Percentiles rank a stretch among this genome's conserved stretches.
Conservation (phyloP, 176 grass and related monocot species). For the Metroxylon sagu region DNA sequence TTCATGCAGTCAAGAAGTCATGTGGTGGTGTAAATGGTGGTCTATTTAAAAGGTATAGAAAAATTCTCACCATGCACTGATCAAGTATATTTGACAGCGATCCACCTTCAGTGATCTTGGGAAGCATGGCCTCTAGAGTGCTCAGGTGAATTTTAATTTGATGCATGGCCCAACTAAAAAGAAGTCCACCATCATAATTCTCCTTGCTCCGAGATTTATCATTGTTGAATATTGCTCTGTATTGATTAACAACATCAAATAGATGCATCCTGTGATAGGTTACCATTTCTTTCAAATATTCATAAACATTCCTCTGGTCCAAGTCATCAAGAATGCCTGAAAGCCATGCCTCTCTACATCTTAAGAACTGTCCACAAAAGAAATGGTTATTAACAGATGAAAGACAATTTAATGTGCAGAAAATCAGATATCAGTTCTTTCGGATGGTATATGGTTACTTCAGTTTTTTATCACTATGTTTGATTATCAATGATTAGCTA, state of each 20-base stretch:
- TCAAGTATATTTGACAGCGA: constrained; percentile 85
- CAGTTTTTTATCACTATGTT: too few relatives aligned
- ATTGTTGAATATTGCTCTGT: constrained; percentile 97
- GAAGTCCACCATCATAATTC: constrained; percentile 77
- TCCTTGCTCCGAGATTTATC: constrained; percentile 91
- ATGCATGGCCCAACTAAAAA: constrained; percentile 96
- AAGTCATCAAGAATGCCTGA: constrained; percentile 84
- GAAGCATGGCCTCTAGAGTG: constrained; percentile 82
- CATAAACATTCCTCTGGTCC: constrained; percentile 86
- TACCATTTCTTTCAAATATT: constrained; percentile 87
- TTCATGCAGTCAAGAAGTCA: too few relatives aligned
- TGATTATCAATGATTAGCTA: too few relatives aligned
- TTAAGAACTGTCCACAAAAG: constrained; percentile 58
- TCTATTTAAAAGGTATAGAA: too few relatives aligned
- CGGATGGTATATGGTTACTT: too few relatives aligned
- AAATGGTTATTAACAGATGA: constrained; percentile 4
- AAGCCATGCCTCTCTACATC: constrained; percentile 94
- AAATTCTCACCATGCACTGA: constrained; percentile 80
- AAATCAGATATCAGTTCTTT: too few relatives aligned
- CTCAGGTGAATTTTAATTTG: constrained; percentile 80
- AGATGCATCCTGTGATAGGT: constrained; percentile 72
- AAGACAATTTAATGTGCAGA: constrained; percentile 14
- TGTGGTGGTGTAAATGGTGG: too few relatives aligned
- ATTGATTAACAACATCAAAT: constrained; percentile 98
- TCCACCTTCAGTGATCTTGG: constrained; percentile 89